phyloP scores from a whole-genome alignment of 139 green algal species.

The Closterium sp. region DNA sequence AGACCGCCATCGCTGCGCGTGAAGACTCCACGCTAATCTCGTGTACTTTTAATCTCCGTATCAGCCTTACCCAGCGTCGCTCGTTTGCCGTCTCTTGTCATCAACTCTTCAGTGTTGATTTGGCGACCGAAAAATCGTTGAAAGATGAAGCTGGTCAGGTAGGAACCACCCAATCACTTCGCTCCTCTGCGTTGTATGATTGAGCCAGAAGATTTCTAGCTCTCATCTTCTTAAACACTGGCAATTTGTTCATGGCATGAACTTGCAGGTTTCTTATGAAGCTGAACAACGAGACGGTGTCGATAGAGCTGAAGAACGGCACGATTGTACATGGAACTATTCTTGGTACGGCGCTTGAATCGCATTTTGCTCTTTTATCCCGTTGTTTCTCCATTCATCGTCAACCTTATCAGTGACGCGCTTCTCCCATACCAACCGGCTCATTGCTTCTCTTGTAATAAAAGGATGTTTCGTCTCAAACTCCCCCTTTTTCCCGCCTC shows the following conservation, averaged over 20 bases:
- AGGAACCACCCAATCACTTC: background rate
- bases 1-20: too few species aligned
- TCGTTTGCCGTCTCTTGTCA: background rate
- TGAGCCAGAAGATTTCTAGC: too few species aligned
- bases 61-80: background rate
- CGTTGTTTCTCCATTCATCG: too few species aligned
- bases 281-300: slow-evolving; percentile 93
- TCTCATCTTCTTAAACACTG: too few species aligned
- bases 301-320: slow-evolving; percentile 98
- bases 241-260: too few species aligned
- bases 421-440: background rate
- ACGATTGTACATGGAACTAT: slow-evolving; percentile 93
- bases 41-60: background rate
- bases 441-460: background rate
- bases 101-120: background rate
- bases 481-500: background rate
- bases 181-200: too few species aligned
- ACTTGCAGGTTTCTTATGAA: slow-evolving; percentile 92
- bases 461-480: background rate
- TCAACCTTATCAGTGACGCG: background rate
- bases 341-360: slow-evolving; percentile 20
- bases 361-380: background rate
- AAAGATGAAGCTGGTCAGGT: background rate
- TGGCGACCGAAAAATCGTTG: background rate
- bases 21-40: background rate